Evolutionary conservation across 129 eudicot genomes (phyloP).

Genomic region (Silybum marianum): DNA sequence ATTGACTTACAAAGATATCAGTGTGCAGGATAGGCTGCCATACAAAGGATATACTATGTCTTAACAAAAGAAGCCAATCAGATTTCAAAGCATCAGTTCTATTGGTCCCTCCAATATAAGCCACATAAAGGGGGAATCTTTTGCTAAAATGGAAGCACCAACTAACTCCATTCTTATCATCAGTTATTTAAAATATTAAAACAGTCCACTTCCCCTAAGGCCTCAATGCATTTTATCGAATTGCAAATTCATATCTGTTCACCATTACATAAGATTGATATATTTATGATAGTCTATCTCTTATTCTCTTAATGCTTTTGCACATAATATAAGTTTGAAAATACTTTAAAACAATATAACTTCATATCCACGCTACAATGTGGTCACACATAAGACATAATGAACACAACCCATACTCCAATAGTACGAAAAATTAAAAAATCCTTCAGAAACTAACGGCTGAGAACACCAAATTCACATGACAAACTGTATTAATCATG

Average conservation of each 20-base stretch:
- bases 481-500: not conserved
- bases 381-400: not conserved
- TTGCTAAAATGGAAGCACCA: slow-evolving; percentile 22
- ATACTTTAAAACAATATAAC: not conserved
- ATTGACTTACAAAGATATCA: slow-evolving; percentile 13
- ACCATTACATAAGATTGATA: not conserved
- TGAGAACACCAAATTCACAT: not conserved
- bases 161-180: slow-evolving; percentile 10
- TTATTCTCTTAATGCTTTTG: not conserved
- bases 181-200: not conserved
- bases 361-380: not conserved
- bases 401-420: not conserved
- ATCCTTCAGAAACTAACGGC: not conserved
- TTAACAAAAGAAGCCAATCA: slow-evolving; percentile 14
- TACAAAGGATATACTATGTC: slow-evolving; percentile 10
- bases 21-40: slow-evolving; percentile 16
- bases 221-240: not conserved
- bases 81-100: slow-evolving; percentile 25
- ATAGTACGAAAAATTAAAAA: not conserved
- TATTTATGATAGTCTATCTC: not conserved
- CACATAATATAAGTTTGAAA: slow-evolving; percentile 2
- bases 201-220: not conserved
- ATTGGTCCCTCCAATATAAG: slow-evolving; percentile 15
- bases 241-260: not conserved
- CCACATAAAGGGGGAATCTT: slow-evolving; percentile 30